Evolutionary conservation across 2,329 filamentous ascomycete genomes (phyloP), one percentile per base, ranked within the genome.

Genomic region (Clarireedia hainanense): DNA sequence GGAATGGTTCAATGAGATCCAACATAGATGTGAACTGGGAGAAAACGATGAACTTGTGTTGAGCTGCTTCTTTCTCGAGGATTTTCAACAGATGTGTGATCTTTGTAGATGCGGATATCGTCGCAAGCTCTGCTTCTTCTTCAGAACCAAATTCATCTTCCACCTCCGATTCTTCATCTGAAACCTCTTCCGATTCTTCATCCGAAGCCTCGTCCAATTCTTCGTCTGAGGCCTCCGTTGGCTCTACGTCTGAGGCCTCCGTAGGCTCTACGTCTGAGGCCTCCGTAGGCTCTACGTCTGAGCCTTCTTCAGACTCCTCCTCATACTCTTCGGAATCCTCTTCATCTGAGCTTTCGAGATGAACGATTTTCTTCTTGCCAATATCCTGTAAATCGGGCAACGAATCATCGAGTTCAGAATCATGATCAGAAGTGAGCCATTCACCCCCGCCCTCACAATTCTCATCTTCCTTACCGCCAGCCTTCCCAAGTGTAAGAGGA

Each of bases 21-120:
- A 99, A 83, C 94, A 99, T 99, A 0, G 90, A 94, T 0, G 94
- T 99, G 73, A 99, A 99, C 66, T 97, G 90, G 1, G 91, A 96
- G 73, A 99, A 99, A 61, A 99, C 91, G 66, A 99, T 99, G 68
- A 96, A 95, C 69, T 99, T 99, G 78, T 96, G 89, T 58, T 90
- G 78, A 1, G 79, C 75, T 0, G 85, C 84, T 71, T 99, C 94
- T 46, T 82, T 82, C 61, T 84, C 80, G 7, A 99, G 80, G 51
- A 99, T 88, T 58, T 83, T 78, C 67, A 95, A 80, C 20, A 97
- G 79, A 64, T 94, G 85, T 46, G 87, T 85, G 66, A 99, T 95
- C 75, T 99, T 99, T 64, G 94, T 92, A 0, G 94, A 99, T 2
- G 84, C 80, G 26, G 81, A 75, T 36, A 87, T 76, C 27, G 75